These are phyloP conservation scores for Wickerhamomyces hampshirensis DNA, from an alignment of 805 yeast species.

Conservation along the genomic window DNA sequence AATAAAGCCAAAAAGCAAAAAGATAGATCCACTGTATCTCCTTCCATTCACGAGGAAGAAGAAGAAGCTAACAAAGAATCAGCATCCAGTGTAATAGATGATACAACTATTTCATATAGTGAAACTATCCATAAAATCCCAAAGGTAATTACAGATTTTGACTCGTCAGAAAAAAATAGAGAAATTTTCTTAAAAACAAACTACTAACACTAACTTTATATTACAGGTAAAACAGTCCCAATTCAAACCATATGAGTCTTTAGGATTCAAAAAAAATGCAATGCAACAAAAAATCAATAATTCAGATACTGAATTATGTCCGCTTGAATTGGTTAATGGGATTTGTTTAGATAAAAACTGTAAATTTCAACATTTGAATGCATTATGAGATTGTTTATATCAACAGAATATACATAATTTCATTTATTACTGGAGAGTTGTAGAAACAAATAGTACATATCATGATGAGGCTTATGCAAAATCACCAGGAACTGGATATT, in stretches of 20 bases:
- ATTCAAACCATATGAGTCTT: constrained; percentile 22
- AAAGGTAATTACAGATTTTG: constrained; percentile 19
- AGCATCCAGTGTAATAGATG: background rate
- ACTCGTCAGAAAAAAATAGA: background rate
- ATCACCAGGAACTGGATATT: constrained; percentile 89
- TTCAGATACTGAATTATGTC: constrained; percentile 16
- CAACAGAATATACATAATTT: no score
- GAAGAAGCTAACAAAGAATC: background rate
- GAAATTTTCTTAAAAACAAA: background rate
- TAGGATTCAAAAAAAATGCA: constrained; percentile 7
- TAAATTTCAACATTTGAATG: constrained; percentile 19
- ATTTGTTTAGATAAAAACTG: constrained; percentile 19
- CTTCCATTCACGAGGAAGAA: background rate
- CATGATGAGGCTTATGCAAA: constrained; percentile 10
- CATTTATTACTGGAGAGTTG: no score
- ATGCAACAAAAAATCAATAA: background rate
- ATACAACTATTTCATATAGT: no score
- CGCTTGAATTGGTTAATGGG: constrained; percentile 20
- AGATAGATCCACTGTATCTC: background rate
- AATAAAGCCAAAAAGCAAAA: constrained; percentile 3
- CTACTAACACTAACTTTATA: constrained; percentile 17
- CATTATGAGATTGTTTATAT: no score
- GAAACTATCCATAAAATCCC: constrained; percentile 22
- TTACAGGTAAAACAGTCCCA: constrained; percentile 14
- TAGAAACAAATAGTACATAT: no score